phyloP scores from a whole-genome alignment of 371 early-diverging fungal genomes.

The Mucor mucedo region DNA sequence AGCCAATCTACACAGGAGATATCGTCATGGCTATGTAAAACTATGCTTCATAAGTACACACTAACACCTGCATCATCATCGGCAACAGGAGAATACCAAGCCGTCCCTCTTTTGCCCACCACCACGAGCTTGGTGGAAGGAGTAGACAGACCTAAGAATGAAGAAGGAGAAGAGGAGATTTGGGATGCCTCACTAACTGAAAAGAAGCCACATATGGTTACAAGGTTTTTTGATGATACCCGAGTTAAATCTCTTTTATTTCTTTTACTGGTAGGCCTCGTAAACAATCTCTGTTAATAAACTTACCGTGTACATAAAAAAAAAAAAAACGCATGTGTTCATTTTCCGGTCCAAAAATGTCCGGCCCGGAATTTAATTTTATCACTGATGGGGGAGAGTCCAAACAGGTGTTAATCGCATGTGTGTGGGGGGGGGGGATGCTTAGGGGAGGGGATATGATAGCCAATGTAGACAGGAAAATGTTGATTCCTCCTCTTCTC shows the following conservation, averaged over 20 bases:
- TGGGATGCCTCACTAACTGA: conserved; percentile 12
- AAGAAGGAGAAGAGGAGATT: conserved; percentile 16
- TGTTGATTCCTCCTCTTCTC: conserved; percentile 15
- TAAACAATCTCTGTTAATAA: conserved; percentile 19
- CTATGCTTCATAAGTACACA: not conserved
- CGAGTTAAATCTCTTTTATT: conserved; percentile 22
- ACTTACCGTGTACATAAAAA: not conserved
- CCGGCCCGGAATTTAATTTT: not conserved
- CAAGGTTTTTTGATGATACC: conserved; percentile 20
- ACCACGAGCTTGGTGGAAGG: not conserved
- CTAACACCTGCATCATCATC: not conserved
- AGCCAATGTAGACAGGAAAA: conserved; percentile 8
- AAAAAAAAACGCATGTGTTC: no score
- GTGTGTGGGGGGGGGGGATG: not conserved
- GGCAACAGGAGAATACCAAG: conserved; percentile 16
- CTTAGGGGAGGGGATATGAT: conserved; percentile 1
- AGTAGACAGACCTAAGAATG: not conserved
- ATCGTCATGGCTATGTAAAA: conserved; percentile 44
- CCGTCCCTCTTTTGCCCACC: conserved; percentile 30
- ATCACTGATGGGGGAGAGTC: not conserved
- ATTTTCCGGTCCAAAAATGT: not conserved
- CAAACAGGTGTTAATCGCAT: not conserved
- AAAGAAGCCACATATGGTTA: conserved; percentile 10
- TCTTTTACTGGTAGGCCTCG: conserved; percentile 13
- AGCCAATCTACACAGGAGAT: conserved; percentile 58